Evolutionary conservation across 345 rosid species (phyloP), one percentile per base, ranked within the genome.

Genomic region (Salix caprea): DNA sequence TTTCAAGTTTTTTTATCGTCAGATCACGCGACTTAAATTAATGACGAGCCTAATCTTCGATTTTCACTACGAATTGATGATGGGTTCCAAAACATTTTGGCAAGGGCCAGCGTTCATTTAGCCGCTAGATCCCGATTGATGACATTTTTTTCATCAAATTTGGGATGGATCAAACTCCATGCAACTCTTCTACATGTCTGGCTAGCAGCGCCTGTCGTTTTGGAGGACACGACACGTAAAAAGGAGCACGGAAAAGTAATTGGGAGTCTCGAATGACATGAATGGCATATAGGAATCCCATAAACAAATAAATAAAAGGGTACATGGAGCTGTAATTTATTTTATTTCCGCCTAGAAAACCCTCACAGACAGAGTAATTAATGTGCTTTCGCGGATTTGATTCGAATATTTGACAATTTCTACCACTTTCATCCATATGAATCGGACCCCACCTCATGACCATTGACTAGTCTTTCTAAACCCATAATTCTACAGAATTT

Each of bases 361-460:
- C 68, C 36, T 5, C 32, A 32, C 68, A 18, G 68, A 32, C 1
- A 8, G 68, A 65, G 39, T 6, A 7, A 37, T 16, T 2, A 24
- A 23, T 10, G 64, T n/a, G 64, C 64, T 23, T 58, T 3, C 4
- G 68, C 30, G 19, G 68, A 8, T 18, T 1, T 16, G n/a, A 23
- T 21, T 16, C 44, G 26, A 68, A 24, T 69, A 23, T 69, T 69
- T 69, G 56, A 69, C 72, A 42, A 42, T 37, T 42, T 42, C 72
- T 42, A 12, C 32, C 13, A 6, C 0, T 11, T 3, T 69, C 28
- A 24, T 26, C 36, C 21, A 30, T 7, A 15, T 23, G 34, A 36
- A 37, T 7, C 32, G 67, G 75, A 21, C 64, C 74, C 65, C 34
- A 0, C 14, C 12, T 39, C 30, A 9, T n/a, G 14, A 24, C 28